Evolutionary conservation across 2,329 filamentous ascomycete genomes (phyloP), one percentile per base, ranked within the genome.

Genomic region (Drechslera avenae): DNA sequence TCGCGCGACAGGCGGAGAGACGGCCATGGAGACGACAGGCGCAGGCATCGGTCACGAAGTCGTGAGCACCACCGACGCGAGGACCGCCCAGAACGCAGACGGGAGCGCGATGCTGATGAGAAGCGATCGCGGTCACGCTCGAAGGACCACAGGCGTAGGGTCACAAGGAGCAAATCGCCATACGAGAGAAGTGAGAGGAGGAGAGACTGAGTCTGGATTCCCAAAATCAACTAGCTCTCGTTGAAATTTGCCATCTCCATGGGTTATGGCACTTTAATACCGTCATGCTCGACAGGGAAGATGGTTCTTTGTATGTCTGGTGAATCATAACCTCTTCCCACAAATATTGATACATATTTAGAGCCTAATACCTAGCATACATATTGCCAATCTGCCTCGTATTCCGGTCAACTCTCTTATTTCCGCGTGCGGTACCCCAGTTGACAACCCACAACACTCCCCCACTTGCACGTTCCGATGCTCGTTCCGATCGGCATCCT

Each of bases 11-110:
- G 49, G 34, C 52, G 57, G 30, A 62, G 63, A 19, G 60, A 67
- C 37, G 59, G 55, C 5, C 60, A 64, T 44, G 63, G 66, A 39
- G 66, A 68, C 14, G 71, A 73, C 26, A 67, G 67, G 47, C 57
- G 55, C 7, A 56, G 64, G 36, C 59, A 66, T 32, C 56, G 65
- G 13, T 70, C 68, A 13, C 64, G 67, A 39, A 71, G 66, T 47
- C 66, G 62, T 21, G 66, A 69, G 16, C 60, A 63, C 19, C 55
- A 48, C 36, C 56, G 60, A 43, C 55, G 61, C 17, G 61, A 71
- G 2, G 61, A 70, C 2, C 60, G 58, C 16, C 47, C 58, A 12
- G 63, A 66, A 37, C 59, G 59, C n/a, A 56, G 44, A 21, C 59
- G 52, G 18, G 61, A 63, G n/a, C 59, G 57, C n/a, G 59, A 54